These are phyloP conservation scores for Diophrys appendiculata DNA, from an alignment of 73 alveolate species.

Conservation along the genomic window DNA sequence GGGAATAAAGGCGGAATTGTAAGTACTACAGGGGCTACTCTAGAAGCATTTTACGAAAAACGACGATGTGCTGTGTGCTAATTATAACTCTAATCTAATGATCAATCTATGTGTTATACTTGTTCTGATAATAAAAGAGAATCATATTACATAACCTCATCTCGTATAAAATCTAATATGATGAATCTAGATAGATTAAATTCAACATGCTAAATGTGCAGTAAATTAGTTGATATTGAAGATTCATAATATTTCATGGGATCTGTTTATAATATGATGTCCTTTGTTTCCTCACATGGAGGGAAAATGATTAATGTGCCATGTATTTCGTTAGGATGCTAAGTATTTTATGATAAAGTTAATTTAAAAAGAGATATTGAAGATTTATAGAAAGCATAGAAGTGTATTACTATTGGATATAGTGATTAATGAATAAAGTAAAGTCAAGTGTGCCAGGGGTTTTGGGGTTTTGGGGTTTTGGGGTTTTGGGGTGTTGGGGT, in stretches of 20 bases:
- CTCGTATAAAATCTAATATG: constrained; percentile 42
- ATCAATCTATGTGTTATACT: constrained; percentile 4
- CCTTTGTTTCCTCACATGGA: constrained; percentile 46
- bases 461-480: too few relatives aligned
- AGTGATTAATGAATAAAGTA: too few relatives aligned
- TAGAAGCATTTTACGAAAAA: constrained; percentile 33
- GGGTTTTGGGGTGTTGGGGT: too few relatives aligned
- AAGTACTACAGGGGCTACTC: constrained; percentile 15
- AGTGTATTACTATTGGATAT: too few relatives aligned
- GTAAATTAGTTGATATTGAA: constrained; percentile 17
- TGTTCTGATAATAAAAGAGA: constrained; percentile 52
- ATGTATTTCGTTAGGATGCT: constrained; percentile 63
- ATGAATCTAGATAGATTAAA: constrained; percentile 50
- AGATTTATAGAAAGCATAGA: too few relatives aligned
- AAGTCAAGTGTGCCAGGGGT: too few relatives aligned
- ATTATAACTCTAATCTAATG: too few relatives aligned
- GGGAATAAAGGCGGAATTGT: constrained; percentile 8
- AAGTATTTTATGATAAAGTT: constrained; percentile 63
- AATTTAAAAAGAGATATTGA: neutral
- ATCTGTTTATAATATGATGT: constrained; percentile 43
- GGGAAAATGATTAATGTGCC: constrained; percentile 51
- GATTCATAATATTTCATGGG: constrained; percentile 48
- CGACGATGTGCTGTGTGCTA: constrained; percentile 22
- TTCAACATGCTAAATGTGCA: constrained; percentile 37
- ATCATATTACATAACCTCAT: constrained; percentile 41